Evolutionary conservation across 2,329 filamentous ascomycete genomes (phyloP).

Genomic region (Cladosporium halotolerans): DNA sequence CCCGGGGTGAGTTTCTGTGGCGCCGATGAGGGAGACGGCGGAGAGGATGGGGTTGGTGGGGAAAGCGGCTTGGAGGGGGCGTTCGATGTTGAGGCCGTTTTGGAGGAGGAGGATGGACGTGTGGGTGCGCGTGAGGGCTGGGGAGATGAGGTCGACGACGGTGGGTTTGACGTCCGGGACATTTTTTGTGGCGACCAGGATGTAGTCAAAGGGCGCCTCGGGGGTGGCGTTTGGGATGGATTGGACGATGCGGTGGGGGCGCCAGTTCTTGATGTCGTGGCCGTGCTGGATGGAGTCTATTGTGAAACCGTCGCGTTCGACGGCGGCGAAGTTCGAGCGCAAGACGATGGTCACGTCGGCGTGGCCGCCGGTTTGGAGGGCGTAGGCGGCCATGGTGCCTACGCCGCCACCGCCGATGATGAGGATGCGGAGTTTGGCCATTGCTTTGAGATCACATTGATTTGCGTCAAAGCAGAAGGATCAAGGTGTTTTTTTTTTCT

Average conservation of each 20-base stretch:
- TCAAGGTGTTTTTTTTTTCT: too few relatives aligned
- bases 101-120: conserved; percentile 54
- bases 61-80: conserved; percentile 45
- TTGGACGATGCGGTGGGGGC: conserved; percentile 38
- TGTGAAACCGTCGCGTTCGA: conserved; percentile 44
- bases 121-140: conserved; percentile 45
- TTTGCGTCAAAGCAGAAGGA: too few relatives aligned
- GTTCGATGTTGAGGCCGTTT: conserved; percentile 60
- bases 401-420: conserved; percentile 52
- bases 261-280: conserved; percentile 40
- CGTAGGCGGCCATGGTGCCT: conserved; percentile 51
- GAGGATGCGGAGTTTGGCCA: conserved; percentile 39
- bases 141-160: conserved; percentile 40
- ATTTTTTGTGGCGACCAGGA: conserved; percentile 55
- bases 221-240: conserved; percentile 37
- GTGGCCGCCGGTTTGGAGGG: conserved; percentile 45
- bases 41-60: conserved; percentile 46
- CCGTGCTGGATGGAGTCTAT: conserved; percentile 55
- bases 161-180: conserved; percentile 48
- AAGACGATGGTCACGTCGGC: conserved; percentile 51
- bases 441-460: not conserved
- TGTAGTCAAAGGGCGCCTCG: conserved; percentile 43
- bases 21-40: conserved; percentile 49
- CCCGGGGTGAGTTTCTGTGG: conserved; percentile 43
- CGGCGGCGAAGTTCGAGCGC: conserved; percentile 50